Conservation (phyloP, 1,284 basidiomycete genomes). For the Porodaedalea pini region DNA sequence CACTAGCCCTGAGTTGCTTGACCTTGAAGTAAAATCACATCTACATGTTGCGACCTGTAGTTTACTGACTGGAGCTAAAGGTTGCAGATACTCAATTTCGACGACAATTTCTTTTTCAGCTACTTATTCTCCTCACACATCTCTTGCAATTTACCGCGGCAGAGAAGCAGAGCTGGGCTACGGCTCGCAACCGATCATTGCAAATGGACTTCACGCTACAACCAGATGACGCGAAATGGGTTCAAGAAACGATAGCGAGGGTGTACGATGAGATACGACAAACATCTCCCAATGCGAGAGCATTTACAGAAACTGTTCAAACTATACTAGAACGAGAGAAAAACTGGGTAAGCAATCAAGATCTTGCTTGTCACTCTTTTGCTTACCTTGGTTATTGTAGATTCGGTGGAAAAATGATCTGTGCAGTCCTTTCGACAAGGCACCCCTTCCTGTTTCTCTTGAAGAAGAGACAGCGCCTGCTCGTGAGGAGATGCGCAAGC, state of each 20-base stretch:
- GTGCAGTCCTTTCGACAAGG: conserved; percentile 72
- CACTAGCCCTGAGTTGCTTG: conserved; percentile 80
- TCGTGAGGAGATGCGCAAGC: conserved; percentile 50
- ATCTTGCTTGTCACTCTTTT: not conserved
- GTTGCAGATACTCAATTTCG: conserved; percentile 87
- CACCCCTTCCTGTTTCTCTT: conserved; percentile 44
- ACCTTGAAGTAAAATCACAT: conserved; percentile 64
- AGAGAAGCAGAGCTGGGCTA: conserved; percentile 59
- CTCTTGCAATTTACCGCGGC: conserved; percentile 73
- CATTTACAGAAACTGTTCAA: conserved; percentile 68
- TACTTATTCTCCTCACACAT: conserved; percentile 80
- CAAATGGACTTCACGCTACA: conserved; percentile 79
- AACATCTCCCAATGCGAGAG: conserved; percentile 69
- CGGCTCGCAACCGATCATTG: conserved; percentile 63
- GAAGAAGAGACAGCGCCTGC: conserved; percentile 50
- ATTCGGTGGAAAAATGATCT: conserved; percentile 74
- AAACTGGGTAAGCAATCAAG: conserved; percentile 60
- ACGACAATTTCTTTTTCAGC: conserved; percentile 86
- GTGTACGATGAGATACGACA: conserved; percentile 68
- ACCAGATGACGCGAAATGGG: conserved; percentile 64
- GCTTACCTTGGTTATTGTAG: conserved; percentile 15
- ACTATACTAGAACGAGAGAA: conserved; percentile 74
- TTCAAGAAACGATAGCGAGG: conserved; percentile 61
- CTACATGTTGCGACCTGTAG: not conserved
- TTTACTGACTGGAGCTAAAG: conserved; percentile 37